These are phyloP conservation scores for Mycena olivaceomarginata DNA, from an alignment of 768 basidiomycete species.

Conservation along the genomic window DNA sequence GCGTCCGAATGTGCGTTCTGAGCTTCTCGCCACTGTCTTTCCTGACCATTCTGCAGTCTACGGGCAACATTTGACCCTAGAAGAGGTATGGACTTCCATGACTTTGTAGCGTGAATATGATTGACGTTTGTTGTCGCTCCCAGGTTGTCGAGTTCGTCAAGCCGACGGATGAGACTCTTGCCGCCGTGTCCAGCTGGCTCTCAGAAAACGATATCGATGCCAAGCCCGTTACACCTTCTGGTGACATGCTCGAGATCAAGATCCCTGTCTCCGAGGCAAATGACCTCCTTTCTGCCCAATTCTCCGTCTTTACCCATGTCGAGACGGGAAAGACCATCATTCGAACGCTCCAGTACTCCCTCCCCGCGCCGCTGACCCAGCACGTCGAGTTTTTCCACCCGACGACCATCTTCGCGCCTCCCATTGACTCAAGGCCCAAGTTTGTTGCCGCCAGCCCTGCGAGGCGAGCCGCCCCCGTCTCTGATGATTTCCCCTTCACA, in stretches of 20 bases:
- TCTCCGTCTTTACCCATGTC: constrained; percentile 33
- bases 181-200: constrained; percentile 60
- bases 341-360: constrained; percentile 48
- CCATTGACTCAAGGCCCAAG: constrained; percentile 5
- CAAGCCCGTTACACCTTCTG: constrained; percentile 39
- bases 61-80: constrained; percentile 21
- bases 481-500: constrained; percentile 41
- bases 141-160: constrained; percentile 60
- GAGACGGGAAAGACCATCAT: constrained; percentile 38
- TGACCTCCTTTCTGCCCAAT: constrained; percentile 42
- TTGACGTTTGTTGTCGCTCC: constrained; percentile 1
- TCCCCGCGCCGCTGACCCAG: constrained; percentile 40
- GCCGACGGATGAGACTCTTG: constrained; percentile 56
- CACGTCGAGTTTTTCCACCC: constrained; percentile 48
- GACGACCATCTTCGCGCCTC: constrained; percentile 42
- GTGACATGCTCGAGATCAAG: constrained; percentile 46
- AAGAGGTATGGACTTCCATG: constrained; percentile 14
- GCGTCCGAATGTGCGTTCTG: constrained; percentile 13
- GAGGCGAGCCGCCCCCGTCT: constrained; percentile 11
- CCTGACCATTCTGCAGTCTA: constrained; percentile 20
- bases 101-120: not conserved
- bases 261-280: constrained; percentile 47
- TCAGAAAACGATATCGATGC: constrained; percentile 53
- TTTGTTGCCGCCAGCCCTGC: constrained; percentile 12
- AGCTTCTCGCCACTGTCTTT: constrained; percentile 13